Base-by-base conservation (phyloP, 2,329 filamentous ascomycete species). In the Gnomoniopsis sp. region DNA sequence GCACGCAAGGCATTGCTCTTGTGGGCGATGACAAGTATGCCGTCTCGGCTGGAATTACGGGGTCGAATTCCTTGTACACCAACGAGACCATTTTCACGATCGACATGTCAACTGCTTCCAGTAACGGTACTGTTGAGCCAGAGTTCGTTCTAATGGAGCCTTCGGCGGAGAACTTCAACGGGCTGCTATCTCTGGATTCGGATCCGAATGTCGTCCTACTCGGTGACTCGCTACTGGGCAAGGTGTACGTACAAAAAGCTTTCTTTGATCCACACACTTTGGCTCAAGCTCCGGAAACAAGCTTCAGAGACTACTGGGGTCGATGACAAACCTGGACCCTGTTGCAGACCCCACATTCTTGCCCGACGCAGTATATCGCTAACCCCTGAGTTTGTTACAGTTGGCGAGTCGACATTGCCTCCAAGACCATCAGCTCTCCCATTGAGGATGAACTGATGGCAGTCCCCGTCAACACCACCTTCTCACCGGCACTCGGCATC, bases 11-110 rank as follows among this genome's bases (percentile, higher is more conserved):
- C 12, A 43, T 58, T 21, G 8, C 55, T 33, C 33, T n/a, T 4
- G 47, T 58, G 17, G 55, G 50, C 44, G 26, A 43, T 10, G 55
- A 58, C 50, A 58, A 53, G 49, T 58, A 51, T 14, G 55, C 55
- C 15, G 49, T 58, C 6, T 43, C 49, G 3, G 55, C 52, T 21
- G 57, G 60, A 23, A 47, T 62, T 21, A 53, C 12, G 49, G 57
- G 49, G 15, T 60, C 50, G 54, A 30, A 30, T 30, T 30, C 26
- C 8, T 8, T 49, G 34, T 62, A 62, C 49, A 54, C 49, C 8
- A 60, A 62, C 38, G 60, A 62, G 50, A 60, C 60, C 3, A 54
- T 62, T 49, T 62, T 57, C 48, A 62, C 60, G 3, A 55, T 59
- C 23, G 57, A 62, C 41, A 53, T 60, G 34, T 12, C 12, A 10